phyloP scores from a whole-genome alignment of 1,284 basidiomycete genomes.

The Hemileia vastatrix region DNA sequence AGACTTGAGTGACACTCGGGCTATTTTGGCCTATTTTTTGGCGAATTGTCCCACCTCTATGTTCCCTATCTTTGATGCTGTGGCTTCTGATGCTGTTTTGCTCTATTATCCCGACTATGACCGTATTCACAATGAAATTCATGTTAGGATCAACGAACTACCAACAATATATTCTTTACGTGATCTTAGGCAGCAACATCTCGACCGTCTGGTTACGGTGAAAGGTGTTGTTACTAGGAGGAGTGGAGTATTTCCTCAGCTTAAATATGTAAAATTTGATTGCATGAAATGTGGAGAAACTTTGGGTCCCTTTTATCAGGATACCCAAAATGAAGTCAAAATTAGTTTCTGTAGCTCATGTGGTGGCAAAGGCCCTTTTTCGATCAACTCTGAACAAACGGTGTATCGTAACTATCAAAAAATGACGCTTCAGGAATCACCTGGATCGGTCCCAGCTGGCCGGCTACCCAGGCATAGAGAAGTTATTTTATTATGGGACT shows the following conservation, averaged over 20 bases:
- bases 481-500: slow-evolving; percentile 91
- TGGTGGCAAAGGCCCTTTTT: slow-evolving; percentile 86
- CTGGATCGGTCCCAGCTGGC: slow-evolving; percentile 95
- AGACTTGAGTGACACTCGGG: slow-evolving; percentile 78
- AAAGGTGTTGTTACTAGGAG: slow-evolving; percentile 94
- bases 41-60: slow-evolving; percentile 88
- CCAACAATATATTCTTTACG: slow-evolving; percentile 81
- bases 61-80: slow-evolving; percentile 89
- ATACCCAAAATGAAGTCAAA: slow-evolving; percentile 84
- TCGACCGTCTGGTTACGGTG: slow-evolving; percentile 92
- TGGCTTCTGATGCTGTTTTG: slow-evolving; percentile 84
- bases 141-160: slow-evolving; percentile 90
- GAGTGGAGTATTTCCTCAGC: slow-evolving; percentile 92
- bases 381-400: slow-evolving; percentile 96
- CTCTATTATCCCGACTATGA: slow-evolving; percentile 94
- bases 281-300: slow-evolving; percentile 84
- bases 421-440: slow-evolving; percentile 96
- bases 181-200: slow-evolving; percentile 79
- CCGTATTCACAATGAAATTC: slow-evolving; percentile 94
- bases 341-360: slow-evolving; percentile 91
- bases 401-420: slow-evolving; percentile 98
- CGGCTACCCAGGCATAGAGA: slow-evolving; percentile 92
- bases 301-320: slow-evolving; percentile 95
- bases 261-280: slow-evolving; percentile 99
- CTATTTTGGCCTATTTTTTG: slow-evolving; percentile 92